Percentiles rank a stretch among this genome's conserved stretches.
Conservation (phyloP, 1,284 basidiomycete species). For the Ustilago tritici region DNA sequence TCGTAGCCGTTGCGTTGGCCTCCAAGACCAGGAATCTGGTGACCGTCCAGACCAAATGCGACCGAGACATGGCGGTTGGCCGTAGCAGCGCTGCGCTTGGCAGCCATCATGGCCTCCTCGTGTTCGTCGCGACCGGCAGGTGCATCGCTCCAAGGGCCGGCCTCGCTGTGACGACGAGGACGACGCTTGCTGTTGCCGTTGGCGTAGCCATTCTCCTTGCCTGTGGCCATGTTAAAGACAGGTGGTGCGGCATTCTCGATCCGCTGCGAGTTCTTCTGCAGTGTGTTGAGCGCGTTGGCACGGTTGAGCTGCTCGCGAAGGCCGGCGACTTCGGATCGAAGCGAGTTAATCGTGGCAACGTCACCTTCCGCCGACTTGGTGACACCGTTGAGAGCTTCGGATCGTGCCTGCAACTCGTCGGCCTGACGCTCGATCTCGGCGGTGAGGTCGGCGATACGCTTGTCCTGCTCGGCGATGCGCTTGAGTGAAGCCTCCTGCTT, state of each 20-base stretch:
- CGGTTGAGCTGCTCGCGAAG: slow-evolving; percentile 95
- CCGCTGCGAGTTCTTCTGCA: slow-evolving; percentile 67
- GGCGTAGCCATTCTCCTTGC: slow-evolving; percentile 57
- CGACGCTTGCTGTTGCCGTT: slow-evolving; percentile 56
- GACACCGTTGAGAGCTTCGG: slow-evolving; percentile 58
- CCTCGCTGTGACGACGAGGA: slow-evolving; percentile 85
- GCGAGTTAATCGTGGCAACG: slow-evolving; percentile 82
- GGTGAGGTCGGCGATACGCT: slow-evolving; percentile 79
- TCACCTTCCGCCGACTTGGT: slow-evolving; percentile 76
- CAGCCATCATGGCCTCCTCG: slow-evolving; percentile 81
- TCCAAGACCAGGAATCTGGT: slow-evolving; percentile 55
- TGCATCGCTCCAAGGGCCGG: slow-evolving; percentile 79
- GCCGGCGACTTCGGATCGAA: slow-evolving; percentile 90
- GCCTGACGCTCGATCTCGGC: slow-evolving; percentile 79
- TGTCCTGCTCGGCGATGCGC: slow-evolving; percentile 86
- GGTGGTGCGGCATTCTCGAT: slow-evolving; percentile 65
- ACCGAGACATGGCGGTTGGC: slow-evolving; percentile 89
- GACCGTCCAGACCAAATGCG: slow-evolving; percentile 73
- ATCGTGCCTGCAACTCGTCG: slow-evolving; percentile 81
- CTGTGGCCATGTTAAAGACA: slow-evolving; percentile 65
- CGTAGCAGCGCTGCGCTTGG: slow-evolving; percentile 79
- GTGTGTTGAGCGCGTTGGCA: slow-evolving; percentile 77
- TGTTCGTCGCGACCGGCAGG: slow-evolving; percentile 75
- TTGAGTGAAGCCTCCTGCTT: slow-evolving; percentile 81
- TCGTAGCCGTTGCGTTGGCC: slow-evolving; percentile 52